phyloP scores from a whole-genome alignment of 2,329 filamentous ascomycete genomes.

The Xylaria digitata region DNA sequence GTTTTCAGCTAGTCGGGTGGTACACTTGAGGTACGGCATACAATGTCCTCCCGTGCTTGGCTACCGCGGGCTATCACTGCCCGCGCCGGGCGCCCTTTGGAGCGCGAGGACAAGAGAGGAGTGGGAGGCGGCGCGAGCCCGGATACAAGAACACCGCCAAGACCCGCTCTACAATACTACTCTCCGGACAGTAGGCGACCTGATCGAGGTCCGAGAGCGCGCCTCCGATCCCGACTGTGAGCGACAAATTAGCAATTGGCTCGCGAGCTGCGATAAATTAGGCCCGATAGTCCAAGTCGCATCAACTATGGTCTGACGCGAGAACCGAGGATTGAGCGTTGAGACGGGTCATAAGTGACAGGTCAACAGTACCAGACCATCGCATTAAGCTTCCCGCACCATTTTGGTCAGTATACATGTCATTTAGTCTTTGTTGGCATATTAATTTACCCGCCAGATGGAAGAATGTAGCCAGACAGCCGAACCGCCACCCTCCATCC shows the following conservation, averaged over 20 bases:
- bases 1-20: constrained; percentile 44
- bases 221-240: constrained; percentile 31
- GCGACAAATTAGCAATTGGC: constrained; percentile 40
- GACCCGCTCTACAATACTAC: constrained; percentile 1
- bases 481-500: background rate
- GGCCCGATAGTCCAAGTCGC: constrained; percentile 36
- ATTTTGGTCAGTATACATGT: background rate
- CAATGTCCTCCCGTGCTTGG: constrained; percentile 38
- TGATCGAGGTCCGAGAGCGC: constrained; percentile 39
- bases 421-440: background rate
- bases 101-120: constrained; percentile 38
- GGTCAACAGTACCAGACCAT: background rate
- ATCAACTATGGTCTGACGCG: constrained; percentile 28
- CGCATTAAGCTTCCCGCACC: background rate
- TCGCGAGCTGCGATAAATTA: constrained; percentile 43
- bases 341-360: background rate
- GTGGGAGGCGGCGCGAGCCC: constrained; percentile 39
- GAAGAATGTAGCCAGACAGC: background rate
- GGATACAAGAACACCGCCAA: constrained; percentile 14
- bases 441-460: background rate
- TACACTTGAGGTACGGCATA: constrained; percentile 40
- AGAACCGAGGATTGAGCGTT: background rate
- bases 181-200: constrained; percentile 41
- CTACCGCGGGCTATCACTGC: constrained; percentile 42
- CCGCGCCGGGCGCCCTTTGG: constrained; percentile 41